These are phyloP conservation scores for Vitis hybrid DNA, from an alignment of 177 flowering plant genomes.

Conservation along the genomic window DNA sequence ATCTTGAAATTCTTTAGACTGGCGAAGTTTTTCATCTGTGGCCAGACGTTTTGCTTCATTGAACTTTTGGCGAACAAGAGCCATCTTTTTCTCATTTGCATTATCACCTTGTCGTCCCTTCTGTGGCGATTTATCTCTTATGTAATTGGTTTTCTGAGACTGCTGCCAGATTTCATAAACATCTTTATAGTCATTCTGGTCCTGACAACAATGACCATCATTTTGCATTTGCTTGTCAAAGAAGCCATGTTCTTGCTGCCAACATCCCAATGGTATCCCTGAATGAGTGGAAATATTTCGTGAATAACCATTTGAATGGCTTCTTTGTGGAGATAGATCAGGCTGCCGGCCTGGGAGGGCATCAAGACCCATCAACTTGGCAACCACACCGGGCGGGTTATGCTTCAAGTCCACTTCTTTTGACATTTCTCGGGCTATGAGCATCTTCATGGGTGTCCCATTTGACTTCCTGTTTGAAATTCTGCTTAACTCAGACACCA, in stretches of 20 bases:
- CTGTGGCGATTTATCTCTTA: conserved; percentile 36
- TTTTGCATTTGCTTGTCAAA: conserved; percentile 34
- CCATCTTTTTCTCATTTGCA: conserved; percentile 60
- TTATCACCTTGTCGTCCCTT: conserved; percentile 39
- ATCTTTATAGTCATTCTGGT: conserved; percentile 56
- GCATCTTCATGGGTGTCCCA: conserved; percentile 93
- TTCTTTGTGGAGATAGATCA: conserved; percentile 35
- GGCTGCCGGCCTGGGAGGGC: conserved; percentile 59
- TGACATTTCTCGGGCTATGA: conserved; percentile 91
- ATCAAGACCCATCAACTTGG: conserved; percentile 98
- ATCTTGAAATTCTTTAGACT: conserved; percentile 87
- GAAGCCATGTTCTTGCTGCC: conserved; percentile 39
- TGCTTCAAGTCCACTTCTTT: conserved; percentile 62
- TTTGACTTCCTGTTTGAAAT: conserved; percentile 44
- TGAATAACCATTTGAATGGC: conserved; percentile 35
- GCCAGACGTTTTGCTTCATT: conserved; percentile 81
- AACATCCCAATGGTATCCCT: conserved; percentile 29
- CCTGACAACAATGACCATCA: conserved; percentile 35
- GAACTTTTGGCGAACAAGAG: conserved; percentile 88
- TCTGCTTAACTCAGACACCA: conserved; percentile 45
- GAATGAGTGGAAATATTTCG: conserved; percentile 30
- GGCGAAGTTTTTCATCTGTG: conserved; percentile 78
- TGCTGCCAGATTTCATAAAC: conserved; percentile 66
- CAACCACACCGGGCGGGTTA: conserved; percentile 80
- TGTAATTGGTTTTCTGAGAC: conserved; percentile 31